A percentile compares a stretch with the other conserved stretches of the same genome.
Evolutionary conservation across 495 filamentous ascomycete genomes (phyloP).

Genomic region (Neurospora hispaniola): DNA sequence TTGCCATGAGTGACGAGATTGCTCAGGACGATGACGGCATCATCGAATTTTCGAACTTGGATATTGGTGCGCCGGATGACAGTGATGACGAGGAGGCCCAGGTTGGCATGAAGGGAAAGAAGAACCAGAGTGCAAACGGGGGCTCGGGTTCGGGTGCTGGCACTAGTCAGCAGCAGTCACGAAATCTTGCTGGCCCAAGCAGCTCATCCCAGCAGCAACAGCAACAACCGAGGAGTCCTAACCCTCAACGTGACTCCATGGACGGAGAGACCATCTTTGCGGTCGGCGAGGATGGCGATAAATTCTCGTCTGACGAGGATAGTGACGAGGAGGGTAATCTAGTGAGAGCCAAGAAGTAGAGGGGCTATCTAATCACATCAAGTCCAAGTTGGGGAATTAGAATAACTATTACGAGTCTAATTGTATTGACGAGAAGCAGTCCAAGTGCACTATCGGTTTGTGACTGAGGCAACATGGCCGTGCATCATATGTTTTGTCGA

Average conservation of each 20-base stretch:
- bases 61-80: conserved; percentile 64
- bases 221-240: conserved; percentile 14
- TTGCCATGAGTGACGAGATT: conserved; percentile 98
- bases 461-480: neutral
- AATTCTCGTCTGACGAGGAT: conserved; percentile 36
- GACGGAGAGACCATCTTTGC: conserved; percentile 94
- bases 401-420: neutral
- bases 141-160: neutral
- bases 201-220: conserved; percentile 10
- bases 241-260: conserved; percentile 53
- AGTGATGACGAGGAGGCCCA: conserved; percentile 53
- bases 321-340: conserved; percentile 58
- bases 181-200: neutral
- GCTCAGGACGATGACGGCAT: conserved; percentile 94
- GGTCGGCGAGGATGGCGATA: conserved; percentile 76
- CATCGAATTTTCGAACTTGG: conserved; percentile 76
- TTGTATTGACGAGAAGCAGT: neutral
- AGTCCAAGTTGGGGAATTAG: neutral
- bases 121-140: neutral
- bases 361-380: neutral
- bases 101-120: conserved; percentile 24
- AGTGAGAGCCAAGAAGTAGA: conserved; percentile 41
- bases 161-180: neutral
- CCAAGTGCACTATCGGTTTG: neutral
- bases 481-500: neutral